Evolutionary conservation across 345 rosid genomes (phyloP), one percentile per base, ranked within the genome.

Genomic region (Mercurialis annua): DNA sequence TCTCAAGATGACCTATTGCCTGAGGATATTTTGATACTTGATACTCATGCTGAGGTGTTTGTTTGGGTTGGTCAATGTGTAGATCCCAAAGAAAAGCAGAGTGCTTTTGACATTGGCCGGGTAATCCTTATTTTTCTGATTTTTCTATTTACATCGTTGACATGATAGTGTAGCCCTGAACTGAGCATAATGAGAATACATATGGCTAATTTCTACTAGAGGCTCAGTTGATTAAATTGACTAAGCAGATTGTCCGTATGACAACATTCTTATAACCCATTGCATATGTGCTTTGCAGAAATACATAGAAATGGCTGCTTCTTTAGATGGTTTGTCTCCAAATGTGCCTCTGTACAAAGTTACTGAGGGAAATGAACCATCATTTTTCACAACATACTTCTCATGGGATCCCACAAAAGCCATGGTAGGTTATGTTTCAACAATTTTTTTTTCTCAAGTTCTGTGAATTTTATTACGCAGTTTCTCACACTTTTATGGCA

Each of bases 1-100:
- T 78, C 83, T 69, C 99, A 95, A 78, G 99, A 92, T 78, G 99
- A 95, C 73, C 86, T 95, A 40, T 77, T 95, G 85, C 84, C 98
- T 6, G 99, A 95, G 77, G 99, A 95, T 72, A 79, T 88, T 72
- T 73, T 89, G 85, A 77, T 95, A 71, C 90, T 95, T 44, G 99
- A 95, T 77, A 90, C 98, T 38, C 93, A 84, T 68, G 93, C 95
- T 64, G 99, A 92, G 78, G 97, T 92, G 63, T 95, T 92, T 84
- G 86, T 92, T 68, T 95, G 99, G 99, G 88, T 92, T 80, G 99
- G 99, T 58, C 92, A 90, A 54, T 88, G 79, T 10, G 93, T 81
- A 49, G 98, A 92, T 65, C 24, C 90, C 54, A 87, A 83, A 75
- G 96, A 95, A 77, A 95, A 95, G 82, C 92, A 89, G 79, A 84